Evolutionary conservation across 768 basidiomycete genomes (phyloP), one percentile per base, ranked within the genome.

Genomic region (Vararia minispora): DNA sequence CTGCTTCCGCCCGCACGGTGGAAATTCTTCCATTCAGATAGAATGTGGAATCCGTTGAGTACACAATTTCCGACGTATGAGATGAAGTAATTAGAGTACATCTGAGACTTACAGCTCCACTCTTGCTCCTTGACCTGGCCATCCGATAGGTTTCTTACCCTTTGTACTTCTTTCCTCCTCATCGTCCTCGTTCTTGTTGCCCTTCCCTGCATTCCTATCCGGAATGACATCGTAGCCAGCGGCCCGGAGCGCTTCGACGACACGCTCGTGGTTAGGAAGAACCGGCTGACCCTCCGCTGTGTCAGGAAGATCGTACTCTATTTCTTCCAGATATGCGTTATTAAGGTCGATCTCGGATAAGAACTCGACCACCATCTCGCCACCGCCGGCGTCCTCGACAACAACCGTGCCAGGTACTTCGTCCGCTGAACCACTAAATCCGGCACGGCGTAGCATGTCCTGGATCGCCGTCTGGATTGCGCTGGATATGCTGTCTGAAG

Each of bases 171-270:
- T 33, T 18, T 42, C 49, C 35, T 51, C 42, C 41, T 54, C 44
- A 17, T 52, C 55, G 43, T 57, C 47, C 32, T 56, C 54, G 9
- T 33, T 36, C 11, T 28, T 40, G 46, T 36, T 41, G 37, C 42
- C 45, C 52, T 49, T 40, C 39, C 48, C 23, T 14, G 41, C 44
- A 12, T 41, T 35, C 41, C 49, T 54, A 30, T 60, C 62, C 35
- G 57, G 59, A 34, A 58, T 61, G 45, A 72, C 59, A 44, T 77
- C 68, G 46, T 62, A 65, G 3, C 75, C 72, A 14, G 69, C 73
- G 18, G 64, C 69, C 18, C 69, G 69, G 29, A 83, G 53, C 27
- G 66, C 63, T 11, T 73, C 66, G 28, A 63, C 60, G 31, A 80
- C 55, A 28, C 58, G 60, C 40, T 69, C 63, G 46, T 60, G 52